Evolutionary conservation across 441 rosid species (phyloP).

Genomic region (Mallotus japonicus): DNA sequence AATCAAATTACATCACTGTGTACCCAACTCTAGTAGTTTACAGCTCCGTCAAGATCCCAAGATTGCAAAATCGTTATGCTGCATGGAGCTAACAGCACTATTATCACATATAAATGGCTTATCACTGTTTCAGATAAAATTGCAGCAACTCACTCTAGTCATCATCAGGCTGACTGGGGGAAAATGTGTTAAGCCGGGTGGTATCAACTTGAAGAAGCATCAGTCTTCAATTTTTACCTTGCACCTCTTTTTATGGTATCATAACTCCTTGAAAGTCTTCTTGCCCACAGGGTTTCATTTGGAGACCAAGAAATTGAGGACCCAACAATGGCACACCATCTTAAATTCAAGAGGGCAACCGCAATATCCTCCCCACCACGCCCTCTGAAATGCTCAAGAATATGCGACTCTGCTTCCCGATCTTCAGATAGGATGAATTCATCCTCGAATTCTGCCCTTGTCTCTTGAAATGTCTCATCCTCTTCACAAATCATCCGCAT

Average conservation of each 20-base stretch:
- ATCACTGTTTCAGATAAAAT: background rate
- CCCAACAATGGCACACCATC: conserved; percentile 79
- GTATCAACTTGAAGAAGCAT: background rate
- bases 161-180: background rate
- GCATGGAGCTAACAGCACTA: no score
- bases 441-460: conserved; percentile 50
- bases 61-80: no score
- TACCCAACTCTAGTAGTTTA: no score
- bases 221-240: background rate
- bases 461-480: conserved; percentile 37
- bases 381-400: conserved; percentile 42
- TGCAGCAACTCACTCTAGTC: background rate
- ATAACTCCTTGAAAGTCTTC: conserved; percentile 43
- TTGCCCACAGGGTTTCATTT: conserved; percentile 59
- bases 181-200: background rate
- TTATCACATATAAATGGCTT: no score
- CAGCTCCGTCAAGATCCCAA: no score
- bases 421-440: conserved; percentile 56
- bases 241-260: conserved; percentile 12
- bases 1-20: background rate
- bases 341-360: conserved; percentile 58
- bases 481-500: conserved; percentile 62
- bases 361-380: conserved; percentile 38
- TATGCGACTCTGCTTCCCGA: conserved; percentile 47
- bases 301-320: conserved; percentile 59